Conservation (phyloP, 176 grass and related monocot species). For the Avena atlantica region DNA sequence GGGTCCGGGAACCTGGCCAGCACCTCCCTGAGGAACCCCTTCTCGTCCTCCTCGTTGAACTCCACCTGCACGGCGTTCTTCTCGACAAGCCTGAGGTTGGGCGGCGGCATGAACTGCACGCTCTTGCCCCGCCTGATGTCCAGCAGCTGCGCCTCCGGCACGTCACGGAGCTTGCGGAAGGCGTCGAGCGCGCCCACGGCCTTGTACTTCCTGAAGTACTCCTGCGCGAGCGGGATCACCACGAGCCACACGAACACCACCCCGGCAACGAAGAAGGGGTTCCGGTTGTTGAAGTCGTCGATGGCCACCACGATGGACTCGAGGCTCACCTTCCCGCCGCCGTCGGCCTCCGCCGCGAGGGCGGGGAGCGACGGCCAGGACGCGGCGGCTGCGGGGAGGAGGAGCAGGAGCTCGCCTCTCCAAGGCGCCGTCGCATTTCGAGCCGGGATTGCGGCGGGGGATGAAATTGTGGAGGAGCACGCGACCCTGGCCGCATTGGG, state of each 20-base stretch:
- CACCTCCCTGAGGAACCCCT: constrained; percentile 65
- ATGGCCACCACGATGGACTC: constrained; percentile 72
- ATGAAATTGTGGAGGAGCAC: not conserved
- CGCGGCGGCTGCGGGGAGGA: constrained; percentile 27
- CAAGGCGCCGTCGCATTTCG: constrained; percentile 13
- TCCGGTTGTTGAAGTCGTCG: constrained; percentile 89
- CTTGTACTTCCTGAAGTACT: constrained; percentile 87
- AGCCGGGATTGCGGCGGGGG: not conserved
- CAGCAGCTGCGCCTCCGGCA: constrained; percentile 77
- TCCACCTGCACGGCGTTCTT: constrained; percentile 74
- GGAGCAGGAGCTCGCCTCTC: constrained; percentile 41
- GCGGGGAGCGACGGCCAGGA: constrained; percentile 57
- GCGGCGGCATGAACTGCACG: constrained; percentile 77
- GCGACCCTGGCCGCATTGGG: constrained; percentile 40
- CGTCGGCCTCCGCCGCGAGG: constrained; percentile 53
- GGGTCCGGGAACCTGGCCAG: constrained; percentile 66
- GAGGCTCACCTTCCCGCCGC: constrained; percentile 72
- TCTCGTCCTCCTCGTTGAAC: constrained; percentile 73
- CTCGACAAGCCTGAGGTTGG: constrained; percentile 79
- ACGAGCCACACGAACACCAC: constrained; percentile 84
- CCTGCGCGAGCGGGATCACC: constrained; percentile 73
- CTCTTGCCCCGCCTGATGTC: constrained; percentile 87
- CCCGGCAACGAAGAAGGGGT: constrained; percentile 86
- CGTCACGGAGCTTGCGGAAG: constrained; percentile 79
- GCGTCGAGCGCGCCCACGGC: constrained; percentile 78